These are phyloP conservation scores for Periglandula ipomoeae DNA, from an alignment of 2,329 filamentous ascomycete genomes.

Conservation along the genomic window DNA sequence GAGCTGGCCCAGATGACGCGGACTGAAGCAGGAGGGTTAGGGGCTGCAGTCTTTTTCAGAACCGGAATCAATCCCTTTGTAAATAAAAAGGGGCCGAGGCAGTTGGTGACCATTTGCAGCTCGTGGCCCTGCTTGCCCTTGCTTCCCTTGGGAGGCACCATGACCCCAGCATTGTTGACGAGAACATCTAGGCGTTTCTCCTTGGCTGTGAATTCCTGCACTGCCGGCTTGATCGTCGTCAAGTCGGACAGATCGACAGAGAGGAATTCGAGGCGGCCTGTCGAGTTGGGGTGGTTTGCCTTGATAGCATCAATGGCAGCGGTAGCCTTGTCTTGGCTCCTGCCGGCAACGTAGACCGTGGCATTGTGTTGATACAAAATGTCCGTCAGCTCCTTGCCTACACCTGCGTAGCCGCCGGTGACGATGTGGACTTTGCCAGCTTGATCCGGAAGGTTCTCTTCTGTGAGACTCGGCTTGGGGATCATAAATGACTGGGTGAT, in stretches of 20 bases:
- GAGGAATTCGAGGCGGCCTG: constrained; percentile 33
- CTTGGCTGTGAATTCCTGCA: constrained; percentile 19
- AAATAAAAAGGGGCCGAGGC: constrained; percentile 7
- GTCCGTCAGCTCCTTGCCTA: constrained; percentile 42
- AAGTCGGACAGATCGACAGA: constrained; percentile 35
- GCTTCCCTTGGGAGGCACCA: constrained; percentile 29
- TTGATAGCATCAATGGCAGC: constrained; percentile 36
- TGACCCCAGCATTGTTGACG: constrained; percentile 37
- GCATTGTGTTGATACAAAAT: constrained; percentile 45
- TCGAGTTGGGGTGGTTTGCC: constrained; percentile 22
- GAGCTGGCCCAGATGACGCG: constrained; percentile 8
- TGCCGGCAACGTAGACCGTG: constrained; percentile 46
- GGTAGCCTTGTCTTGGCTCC: constrained; percentile 34
- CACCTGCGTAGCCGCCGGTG: constrained; percentile 32
- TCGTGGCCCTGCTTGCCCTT: constrained; percentile 33
- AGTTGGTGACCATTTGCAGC: constrained; percentile 19
- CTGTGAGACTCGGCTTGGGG: constrained; percentile 6
- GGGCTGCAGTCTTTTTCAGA: constrained; percentile 5
- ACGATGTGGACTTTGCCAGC: constrained; percentile 37
- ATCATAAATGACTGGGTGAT: constrained; percentile 5
- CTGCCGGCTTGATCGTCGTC: constrained; percentile 23
- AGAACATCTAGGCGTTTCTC: constrained; percentile 28
- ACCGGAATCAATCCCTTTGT: constrained; percentile 5
- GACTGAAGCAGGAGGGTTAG: constrained; percentile 2
- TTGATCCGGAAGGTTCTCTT: constrained; percentile 6